phyloP scores from a whole-genome alignment of 352 stramenopile species.

The Thraustotheca clavata region DNA sequence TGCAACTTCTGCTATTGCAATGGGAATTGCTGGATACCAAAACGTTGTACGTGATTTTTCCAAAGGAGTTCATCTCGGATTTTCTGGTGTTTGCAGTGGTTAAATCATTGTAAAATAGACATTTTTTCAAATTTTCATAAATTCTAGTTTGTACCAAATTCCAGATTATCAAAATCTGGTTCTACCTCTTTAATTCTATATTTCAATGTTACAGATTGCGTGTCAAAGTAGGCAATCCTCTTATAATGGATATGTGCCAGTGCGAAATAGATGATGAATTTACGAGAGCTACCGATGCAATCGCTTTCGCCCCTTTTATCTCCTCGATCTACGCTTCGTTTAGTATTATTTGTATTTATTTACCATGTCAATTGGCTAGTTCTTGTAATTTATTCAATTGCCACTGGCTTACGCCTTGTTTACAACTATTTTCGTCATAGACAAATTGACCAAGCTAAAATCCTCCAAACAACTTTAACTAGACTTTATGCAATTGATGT shows the following conservation, averaged over 20 bases:
- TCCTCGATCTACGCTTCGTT: not conserved
- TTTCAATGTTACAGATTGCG: too few species aligned
- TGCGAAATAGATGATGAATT: too few species aligned
- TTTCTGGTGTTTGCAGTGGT: slow-evolving; percentile 54
- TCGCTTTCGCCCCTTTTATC: too few species aligned
- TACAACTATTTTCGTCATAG: not conserved
- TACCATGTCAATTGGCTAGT: not conserved
- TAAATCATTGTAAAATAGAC: not conserved
- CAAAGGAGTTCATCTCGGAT: slow-evolving; percentile 50
- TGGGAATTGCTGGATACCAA: slow-evolving; percentile 55
- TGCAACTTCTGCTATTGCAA: slow-evolving; percentile 52
- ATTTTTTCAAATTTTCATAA: not conserved
- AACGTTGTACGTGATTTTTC: slow-evolving; percentile 51
- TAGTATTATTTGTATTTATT: not conserved
- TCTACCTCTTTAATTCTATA: slow-evolving; percentile 44
- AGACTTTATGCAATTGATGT: not conserved
- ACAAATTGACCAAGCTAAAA: not conserved
- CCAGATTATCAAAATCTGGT: not conserved
- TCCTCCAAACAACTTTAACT: not conserved
- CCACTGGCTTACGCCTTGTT: not conserved
- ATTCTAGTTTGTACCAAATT: not conserved
- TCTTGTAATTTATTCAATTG: not conserved
- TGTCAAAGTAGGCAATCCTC: too few species aligned
- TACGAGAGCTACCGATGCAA: too few species aligned
- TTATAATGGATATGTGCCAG: too few species aligned